These are phyloP conservation scores for Mycena polygramma DNA, from an alignment of 768 basidiomycete genomes.

Conservation along the genomic window DNA sequence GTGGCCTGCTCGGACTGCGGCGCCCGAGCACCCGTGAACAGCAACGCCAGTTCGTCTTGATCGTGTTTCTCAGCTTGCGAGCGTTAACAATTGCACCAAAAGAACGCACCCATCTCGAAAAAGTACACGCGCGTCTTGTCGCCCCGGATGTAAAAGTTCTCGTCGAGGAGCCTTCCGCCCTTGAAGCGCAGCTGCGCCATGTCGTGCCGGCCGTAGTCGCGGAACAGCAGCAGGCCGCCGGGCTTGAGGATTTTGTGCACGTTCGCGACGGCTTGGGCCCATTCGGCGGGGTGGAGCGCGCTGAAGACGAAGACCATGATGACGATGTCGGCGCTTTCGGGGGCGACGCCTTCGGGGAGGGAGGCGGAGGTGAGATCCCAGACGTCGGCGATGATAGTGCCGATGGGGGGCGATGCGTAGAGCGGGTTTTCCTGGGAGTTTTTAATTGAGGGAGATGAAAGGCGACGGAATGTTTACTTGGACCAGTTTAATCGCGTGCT, in stretches of 20 bases:
- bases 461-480: slow-evolving; percentile 63
- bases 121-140: slow-evolving; percentile 99
- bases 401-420: slow-evolving; percentile 75
- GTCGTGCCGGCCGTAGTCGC: slow-evolving; percentile 97
- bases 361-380: slow-evolving; percentile 89
- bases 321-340: slow-evolving; percentile 85
- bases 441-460: not conserved
- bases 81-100: not conserved
- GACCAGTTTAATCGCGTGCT: slow-evolving; percentile 89
- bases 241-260: slow-evolving; percentile 91
- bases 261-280: slow-evolving; percentile 86
- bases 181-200: slow-evolving; percentile 96
- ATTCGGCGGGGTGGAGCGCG: slow-evolving; percentile 94
- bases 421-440: slow-evolving; percentile 73
- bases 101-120: slow-evolving; percentile 81
- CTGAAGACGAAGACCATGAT: slow-evolving; percentile 96
- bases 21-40: slow-evolving; percentile 77
- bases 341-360: slow-evolving; percentile 73
- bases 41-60: slow-evolving; percentile 80
- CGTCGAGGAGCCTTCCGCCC: slow-evolving; percentile 85
- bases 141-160: slow-evolving; percentile 96
- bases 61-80: not conserved
- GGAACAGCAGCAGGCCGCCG: slow-evolving; percentile 84
- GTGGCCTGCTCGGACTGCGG: slow-evolving; percentile 52
- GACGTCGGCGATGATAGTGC: slow-evolving; percentile 81